phyloP scores from a whole-genome alignment of 106 monocot species.

The Iris macrosiphon region DNA sequence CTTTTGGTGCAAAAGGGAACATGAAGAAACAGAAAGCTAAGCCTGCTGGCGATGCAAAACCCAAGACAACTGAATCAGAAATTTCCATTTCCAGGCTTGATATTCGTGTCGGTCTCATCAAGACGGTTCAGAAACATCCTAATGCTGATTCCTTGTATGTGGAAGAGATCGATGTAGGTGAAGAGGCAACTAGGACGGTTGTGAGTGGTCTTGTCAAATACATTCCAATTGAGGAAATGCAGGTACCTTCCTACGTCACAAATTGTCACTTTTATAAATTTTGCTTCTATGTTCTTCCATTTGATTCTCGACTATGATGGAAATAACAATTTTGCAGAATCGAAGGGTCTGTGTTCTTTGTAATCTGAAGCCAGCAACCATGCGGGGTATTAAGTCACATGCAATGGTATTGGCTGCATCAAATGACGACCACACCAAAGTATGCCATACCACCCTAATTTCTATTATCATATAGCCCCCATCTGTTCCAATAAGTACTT shows the following conservation, averaged over 20 bases:
- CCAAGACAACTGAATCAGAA: neutral
- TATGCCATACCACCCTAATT: slow-evolving; percentile 29
- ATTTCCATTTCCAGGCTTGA: slow-evolving; percentile 3
- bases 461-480: no score
- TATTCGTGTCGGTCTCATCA: slow-evolving; percentile 39
- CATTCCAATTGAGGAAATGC: slow-evolving; percentile 23
- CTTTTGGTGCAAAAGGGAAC: neutral
- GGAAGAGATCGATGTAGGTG: slow-evolving; percentile 27
- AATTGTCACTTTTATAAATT: no score
- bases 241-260: slow-evolving; percentile 48
- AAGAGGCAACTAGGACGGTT: slow-evolving; percentile 1
- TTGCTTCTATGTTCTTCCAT: no score
- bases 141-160: slow-evolving; percentile 2
- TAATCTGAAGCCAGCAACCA: slow-evolving; percentile 89
- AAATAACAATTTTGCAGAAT: slow-evolving; percentile 44
- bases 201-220: slow-evolving; percentile 8
- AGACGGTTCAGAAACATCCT: neutral
- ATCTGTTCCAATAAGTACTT: no score
- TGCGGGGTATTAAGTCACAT: slow-evolving; percentile 96
- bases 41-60: slow-evolving; percentile 5
- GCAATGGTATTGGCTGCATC: slow-evolving; percentile 97
- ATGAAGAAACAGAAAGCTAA: slow-evolving; percentile 11
- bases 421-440: slow-evolving; percentile 67
- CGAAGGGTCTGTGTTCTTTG: slow-evolving; percentile 95
- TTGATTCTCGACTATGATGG: no score